Evolutionary conservation across 352 stramenopile species (phyloP), one percentile per base, ranked within the genome.

Genomic region (Halophytophthora batemanensis): DNA sequence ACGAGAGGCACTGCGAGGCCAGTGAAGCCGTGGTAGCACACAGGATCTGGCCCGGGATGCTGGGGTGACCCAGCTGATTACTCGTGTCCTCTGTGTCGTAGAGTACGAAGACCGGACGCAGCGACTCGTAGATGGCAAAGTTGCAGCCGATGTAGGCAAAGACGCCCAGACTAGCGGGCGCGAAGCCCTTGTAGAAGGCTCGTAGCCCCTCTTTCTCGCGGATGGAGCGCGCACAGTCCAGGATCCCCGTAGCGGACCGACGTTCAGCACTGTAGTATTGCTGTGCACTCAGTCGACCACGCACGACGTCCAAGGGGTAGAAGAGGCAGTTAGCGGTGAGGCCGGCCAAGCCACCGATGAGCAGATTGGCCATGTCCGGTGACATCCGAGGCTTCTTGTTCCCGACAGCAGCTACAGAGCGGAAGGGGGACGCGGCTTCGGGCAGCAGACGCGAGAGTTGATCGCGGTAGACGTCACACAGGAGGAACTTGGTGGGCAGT

Each of bases 121-220:
- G 56, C 31, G 73, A 87, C 59, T 93, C 84, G 58, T 95, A 95
- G 13, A 93, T 77, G 13, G 82, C 68, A 57, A 89, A 86, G 58
- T 91, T 93, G 55, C 80, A 83, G 33, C 84, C 84, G 36, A 93
- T 92, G 69, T 92, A 95, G 31, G 69, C 71, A 51, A 88, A 90
- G 8, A 88, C 75, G 5, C 84, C 84, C 36, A 93, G 56, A 52
- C 69, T 91, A 23, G 80, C 74, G 7, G 79, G 69, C 2, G 53
- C 61, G 61, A 92, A 93, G 18, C 84, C 84, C 14, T 73, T 72
- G 48, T 93, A 95, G 35, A 95, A 85, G n/a, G 74, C 71, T 6
- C 69, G 39, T 12, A 77, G 18, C 4, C 77, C 74, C 38, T 88
- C 80, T 18, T 65, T 64, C 23, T 72, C 47, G 10, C 50, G 34